A percentile compares a stretch with the other conserved stretches of the same genome.
These are phyloP conservation scores for Pisolithus thermaeus DNA, from an alignment of 1,284 basidiomycete species.

Conservation along the genomic window DNA sequence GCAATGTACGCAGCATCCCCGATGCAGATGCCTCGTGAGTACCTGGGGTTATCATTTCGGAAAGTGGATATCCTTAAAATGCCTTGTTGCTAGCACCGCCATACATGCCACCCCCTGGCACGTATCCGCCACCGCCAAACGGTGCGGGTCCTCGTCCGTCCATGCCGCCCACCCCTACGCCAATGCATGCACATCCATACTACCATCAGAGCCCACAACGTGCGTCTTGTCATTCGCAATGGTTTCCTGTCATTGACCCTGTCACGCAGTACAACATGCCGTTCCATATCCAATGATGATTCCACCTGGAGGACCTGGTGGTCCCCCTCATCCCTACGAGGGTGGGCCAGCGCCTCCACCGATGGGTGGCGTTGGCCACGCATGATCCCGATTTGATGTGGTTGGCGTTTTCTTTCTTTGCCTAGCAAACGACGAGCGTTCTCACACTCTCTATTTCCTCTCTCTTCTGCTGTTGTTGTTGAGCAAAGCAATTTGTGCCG, in stretches of 20 bases:
- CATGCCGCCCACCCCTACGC: slow-evolving; percentile 82
- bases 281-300: slow-evolving; percentile 83
- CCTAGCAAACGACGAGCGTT: neutral
- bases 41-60: neutral
- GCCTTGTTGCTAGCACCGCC: slow-evolving; percentile 42
- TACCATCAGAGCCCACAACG: slow-evolving; percentile 83
- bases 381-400: slow-evolving; percentile 19
- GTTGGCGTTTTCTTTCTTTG: slow-evolving; percentile 1
- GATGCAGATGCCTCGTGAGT: slow-evolving; percentile 82
- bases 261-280: slow-evolving; percentile 65
- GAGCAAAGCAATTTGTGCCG: slow-evolving; percentile 21
- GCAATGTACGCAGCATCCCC: slow-evolving; percentile 75
- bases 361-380: slow-evolving; percentile 58
- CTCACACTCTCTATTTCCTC: slow-evolving; percentile 8
- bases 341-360: slow-evolving; percentile 60
- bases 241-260: neutral
- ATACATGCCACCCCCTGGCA: slow-evolving; percentile 68
- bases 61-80: slow-evolving; percentile 1
- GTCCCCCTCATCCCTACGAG: slow-evolving; percentile 67
- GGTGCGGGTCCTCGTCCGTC: slow-evolving; percentile 69
- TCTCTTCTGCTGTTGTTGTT: slow-evolving; percentile 20
- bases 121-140: slow-evolving; percentile 69
- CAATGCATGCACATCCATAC: slow-evolving; percentile 75
- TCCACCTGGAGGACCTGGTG: slow-evolving; percentile 50
- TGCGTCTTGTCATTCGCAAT: slow-evolving; percentile 37